Conservation (phyloP, 352 stramenopile species). For the Globisporangium okanoganense region DNA sequence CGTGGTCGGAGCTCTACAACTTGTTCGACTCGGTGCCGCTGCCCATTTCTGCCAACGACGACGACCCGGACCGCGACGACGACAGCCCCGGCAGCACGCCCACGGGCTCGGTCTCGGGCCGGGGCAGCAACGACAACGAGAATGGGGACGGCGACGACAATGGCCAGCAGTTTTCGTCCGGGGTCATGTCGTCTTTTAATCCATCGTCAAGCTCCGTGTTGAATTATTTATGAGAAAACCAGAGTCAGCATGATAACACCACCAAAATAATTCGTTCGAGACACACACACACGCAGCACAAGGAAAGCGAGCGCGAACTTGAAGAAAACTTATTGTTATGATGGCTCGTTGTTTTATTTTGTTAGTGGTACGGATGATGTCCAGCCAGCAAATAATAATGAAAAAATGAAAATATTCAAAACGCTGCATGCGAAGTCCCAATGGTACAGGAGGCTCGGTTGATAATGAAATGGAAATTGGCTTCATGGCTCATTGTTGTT, state of each 20-base stretch:
- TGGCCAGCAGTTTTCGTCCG: constrained; percentile 10
- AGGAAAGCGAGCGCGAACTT: background rate
- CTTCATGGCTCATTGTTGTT: constrained; percentile 2
- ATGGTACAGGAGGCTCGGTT: background rate
- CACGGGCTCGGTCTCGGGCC: constrained; percentile 12
- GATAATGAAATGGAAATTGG: constrained; percentile 13
- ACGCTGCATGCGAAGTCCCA: background rate
- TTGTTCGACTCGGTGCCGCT: constrained; percentile 57
- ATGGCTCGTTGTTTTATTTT: background rate
- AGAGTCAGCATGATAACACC: constrained; percentile 3
- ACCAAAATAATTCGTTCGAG: constrained; percentile 3
- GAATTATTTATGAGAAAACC: constrained; percentile 60
- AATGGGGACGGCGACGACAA: constrained; percentile 13
- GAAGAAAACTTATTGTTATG: background rate
- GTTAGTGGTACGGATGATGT: background rate
- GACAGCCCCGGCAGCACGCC: constrained; percentile 33
- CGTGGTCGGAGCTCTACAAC: constrained; percentile 83
- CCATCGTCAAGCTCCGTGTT: constrained; percentile 33
- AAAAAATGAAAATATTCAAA: constrained; percentile 7
- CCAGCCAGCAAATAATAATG: constrained; percentile 1
- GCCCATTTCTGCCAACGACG: constrained; percentile 35
- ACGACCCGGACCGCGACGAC: constrained; percentile 57
- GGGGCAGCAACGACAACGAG: constrained; percentile 13
- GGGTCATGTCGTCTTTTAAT: background rate
- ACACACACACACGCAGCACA: background rate